These are phyloP conservation scores for Chlorella sp. DNA, from an alignment of 139 green algal species.

Conservation along the genomic window DNA sequence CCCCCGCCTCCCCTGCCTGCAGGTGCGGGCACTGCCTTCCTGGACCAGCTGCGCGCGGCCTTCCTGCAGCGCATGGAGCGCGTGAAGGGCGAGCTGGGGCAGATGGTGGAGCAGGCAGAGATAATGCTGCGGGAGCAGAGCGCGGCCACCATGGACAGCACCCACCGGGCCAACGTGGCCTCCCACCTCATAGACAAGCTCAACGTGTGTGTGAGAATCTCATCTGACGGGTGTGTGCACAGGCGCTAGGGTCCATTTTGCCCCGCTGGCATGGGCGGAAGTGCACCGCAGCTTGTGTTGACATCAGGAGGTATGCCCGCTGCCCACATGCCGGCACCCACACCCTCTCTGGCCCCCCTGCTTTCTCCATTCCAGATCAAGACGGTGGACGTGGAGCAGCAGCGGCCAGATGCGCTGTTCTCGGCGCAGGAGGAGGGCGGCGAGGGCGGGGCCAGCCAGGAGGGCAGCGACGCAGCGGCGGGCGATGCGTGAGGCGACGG, in stretches of 20 bases:
- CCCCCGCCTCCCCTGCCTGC: not conserved
- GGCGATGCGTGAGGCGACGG: too few relatives aligned
- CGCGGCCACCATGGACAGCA: not conserved
- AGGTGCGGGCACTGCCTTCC: not conserved
- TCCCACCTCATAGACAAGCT: constrained; percentile 11
- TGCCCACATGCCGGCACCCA: too few relatives aligned
- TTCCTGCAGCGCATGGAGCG: not conserved
- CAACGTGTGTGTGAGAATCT: too few relatives aligned
- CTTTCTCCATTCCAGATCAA: too few relatives aligned
- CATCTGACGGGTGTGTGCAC: too few relatives aligned
- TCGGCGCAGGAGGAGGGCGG: not conserved
- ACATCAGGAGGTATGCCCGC: too few relatives aligned
- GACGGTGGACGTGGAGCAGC: constrained; percentile 1
- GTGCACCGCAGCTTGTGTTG: too few relatives aligned
- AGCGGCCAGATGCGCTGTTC: not conserved
- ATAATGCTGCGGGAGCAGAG: not conserved
- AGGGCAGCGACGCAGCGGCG: too few relatives aligned
- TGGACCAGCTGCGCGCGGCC: constrained; percentile 4
- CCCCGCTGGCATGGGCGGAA: too few relatives aligned
- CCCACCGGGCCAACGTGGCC: not conserved
- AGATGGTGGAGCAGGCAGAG: not conserved
- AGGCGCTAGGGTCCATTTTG: too few relatives aligned
- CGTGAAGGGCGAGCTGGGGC: not conserved
- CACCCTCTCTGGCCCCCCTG: too few relatives aligned
- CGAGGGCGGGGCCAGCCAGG: not conserved